Evolutionary conservation across 1,284 basidiomycete genomes (phyloP).

Genomic region (Veloboletus limbatus): DNA sequence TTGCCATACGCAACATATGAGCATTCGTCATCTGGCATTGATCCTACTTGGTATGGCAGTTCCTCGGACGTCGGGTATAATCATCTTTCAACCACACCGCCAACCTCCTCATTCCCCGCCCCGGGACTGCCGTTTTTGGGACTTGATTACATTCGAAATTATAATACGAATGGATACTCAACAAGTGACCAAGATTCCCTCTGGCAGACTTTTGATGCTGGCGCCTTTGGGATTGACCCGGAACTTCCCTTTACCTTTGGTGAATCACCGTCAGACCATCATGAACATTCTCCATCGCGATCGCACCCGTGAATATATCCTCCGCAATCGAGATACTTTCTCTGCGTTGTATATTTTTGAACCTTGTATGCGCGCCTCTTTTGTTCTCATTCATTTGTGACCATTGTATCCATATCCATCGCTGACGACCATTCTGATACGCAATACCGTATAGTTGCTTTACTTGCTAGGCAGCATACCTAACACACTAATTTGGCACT

Average conservation of each 20-base stretch:
- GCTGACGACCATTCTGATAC: constrained; percentile 20
- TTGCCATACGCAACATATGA: constrained; percentile 39
- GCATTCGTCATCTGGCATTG: constrained; percentile 44
- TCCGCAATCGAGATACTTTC: neutral
- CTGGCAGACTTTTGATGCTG: constrained; percentile 72
- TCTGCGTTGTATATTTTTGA: constrained; percentile 11
- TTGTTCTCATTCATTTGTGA: constrained; percentile 4
- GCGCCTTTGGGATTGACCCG: constrained; percentile 69
- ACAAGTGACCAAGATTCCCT: constrained; percentile 59
- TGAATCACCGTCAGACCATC: constrained; percentile 35
- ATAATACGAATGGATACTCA: constrained; percentile 44
- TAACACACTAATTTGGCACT: constrained; percentile 23
- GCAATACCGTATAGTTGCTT: constrained; percentile 37
- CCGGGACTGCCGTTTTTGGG: constrained; percentile 76
- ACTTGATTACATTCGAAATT: constrained; percentile 76
- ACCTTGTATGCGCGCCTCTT: constrained; percentile 16
- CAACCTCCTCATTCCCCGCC: constrained; percentile 59
- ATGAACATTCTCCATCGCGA: constrained; percentile 31
- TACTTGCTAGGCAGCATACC: constrained; percentile 37
- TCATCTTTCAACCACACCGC: constrained; percentile 54
- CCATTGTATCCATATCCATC: constrained; percentile 30
- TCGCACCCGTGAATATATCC: constrained; percentile 16
- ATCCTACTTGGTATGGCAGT: constrained; percentile 46
- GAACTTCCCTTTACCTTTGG: constrained; percentile 64
- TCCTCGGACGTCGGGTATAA: constrained; percentile 39